phyloP scores from a whole-genome alignment of 805 yeast species.

The Candida sithepensis region DNA sequence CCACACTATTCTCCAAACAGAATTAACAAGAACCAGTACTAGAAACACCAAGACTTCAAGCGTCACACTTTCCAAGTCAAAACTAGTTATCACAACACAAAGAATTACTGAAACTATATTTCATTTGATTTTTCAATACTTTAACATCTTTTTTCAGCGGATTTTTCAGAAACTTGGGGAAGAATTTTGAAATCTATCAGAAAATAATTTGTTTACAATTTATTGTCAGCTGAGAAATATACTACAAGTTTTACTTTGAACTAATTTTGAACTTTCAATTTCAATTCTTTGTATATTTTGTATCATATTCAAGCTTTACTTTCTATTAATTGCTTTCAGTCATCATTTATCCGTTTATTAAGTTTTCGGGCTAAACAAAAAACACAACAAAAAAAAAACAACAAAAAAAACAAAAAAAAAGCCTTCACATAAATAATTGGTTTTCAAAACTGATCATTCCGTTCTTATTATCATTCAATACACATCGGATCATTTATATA shows the following conservation, averaged over 20 bases:
- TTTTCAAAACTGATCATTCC: neutral
- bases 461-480: neutral
- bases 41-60: neutral
- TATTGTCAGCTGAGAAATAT: neutral
- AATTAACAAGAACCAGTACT: neutral
- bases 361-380: neutral
- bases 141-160: neutral
- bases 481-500: neutral
- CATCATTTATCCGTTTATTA: neutral
- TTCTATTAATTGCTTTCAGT: neutral
- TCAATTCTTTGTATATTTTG: conserved; percentile 1
- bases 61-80: conserved; percentile 1
- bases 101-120: neutral
- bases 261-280: conserved; percentile 1
- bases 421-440: neutral
- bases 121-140: neutral
- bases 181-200: neutral
- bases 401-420: neutral
- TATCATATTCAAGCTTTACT: neutral
- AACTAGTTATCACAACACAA: neutral
- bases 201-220: neutral
- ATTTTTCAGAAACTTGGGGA: conserved; percentile 3
- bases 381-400: neutral
- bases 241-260: conserved; percentile 1
- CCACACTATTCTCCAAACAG: conserved; percentile 1